Evolutionary conservation across 2,329 filamentous ascomycete species (phyloP), one percentile per base, ranked within the genome.

Genomic region (Colletotrichum tofieldiae): DNA sequence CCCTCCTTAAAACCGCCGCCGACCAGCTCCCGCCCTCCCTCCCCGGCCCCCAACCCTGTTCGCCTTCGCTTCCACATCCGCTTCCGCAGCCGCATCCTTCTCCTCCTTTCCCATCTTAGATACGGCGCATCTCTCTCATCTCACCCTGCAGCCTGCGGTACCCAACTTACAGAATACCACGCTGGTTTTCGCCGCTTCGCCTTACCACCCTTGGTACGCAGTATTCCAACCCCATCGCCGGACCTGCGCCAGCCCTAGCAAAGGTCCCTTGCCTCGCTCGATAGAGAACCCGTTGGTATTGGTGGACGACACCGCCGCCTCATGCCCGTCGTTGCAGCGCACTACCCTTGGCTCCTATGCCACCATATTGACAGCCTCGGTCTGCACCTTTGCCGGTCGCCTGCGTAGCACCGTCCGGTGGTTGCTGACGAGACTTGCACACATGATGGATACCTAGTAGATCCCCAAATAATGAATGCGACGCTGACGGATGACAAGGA

Each of bases 401-500:
- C 52, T 35, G 54, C 7, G 7, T 3, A 7, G 35, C n/a, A 18
- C 54, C 14, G n/a, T 23, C 12, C 54, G 23, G 41, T 41, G 65
- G 67, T 62, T 62, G 58, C 58, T 71, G 52, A 71, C 43, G 43
- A 68, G 14, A 32, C 14, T 49, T 23, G n/a, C n/a, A 26, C 35
- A 18, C 14, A 58, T 26, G 14, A 26, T 39, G 6, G n/a, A 63
- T 23, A 35, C 43, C 4, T 32, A 32, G 29, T 32, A 32, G 29
- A 62, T 56, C 51, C n/a, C 41, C 41, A 39, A 65, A n/a, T 62
- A 26, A 58, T 52, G 43, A 23, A 35, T 71, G 35, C 58, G 37
- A 71, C 65, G 65, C 65, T 71, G 69, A 68, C 58, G 51, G 69
- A 68, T 45, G 35, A 56, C 37, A 55, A 39, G 43, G 23, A 43